Evolutionary conservation across 495 filamentous ascomycete species (phyloP).

Genomic region (Penicillium antarcticum): DNA sequence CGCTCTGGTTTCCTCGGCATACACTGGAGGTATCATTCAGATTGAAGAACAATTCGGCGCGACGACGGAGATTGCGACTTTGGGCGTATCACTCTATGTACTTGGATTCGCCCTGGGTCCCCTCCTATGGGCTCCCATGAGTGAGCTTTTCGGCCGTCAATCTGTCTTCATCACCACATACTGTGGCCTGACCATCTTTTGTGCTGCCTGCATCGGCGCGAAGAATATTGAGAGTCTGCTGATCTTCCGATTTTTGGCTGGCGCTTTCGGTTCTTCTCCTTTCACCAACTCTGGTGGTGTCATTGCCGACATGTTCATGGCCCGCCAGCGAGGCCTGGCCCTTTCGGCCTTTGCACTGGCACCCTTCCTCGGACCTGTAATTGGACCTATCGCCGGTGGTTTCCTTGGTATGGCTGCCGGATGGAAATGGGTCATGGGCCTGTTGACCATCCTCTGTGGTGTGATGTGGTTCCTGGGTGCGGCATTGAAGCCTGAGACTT

Average conservation of each 20-base stretch:
- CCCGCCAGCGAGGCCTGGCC: slow-evolving; percentile 56
- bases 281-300: slow-evolving; percentile 67
- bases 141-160: slow-evolving; percentile 66
- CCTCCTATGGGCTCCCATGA: slow-evolving; percentile 58
- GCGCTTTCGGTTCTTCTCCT: slow-evolving; percentile 65
- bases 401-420: slow-evolving; percentile 51
- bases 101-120: slow-evolving; percentile 59
- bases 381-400: slow-evolving; percentile 53
- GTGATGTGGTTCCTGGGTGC: slow-evolving; percentile 47
- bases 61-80: slow-evolving; percentile 50
- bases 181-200: slow-evolving; percentile 59
- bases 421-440: slow-evolving; percentile 63
- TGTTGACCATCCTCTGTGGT: slow-evolving; percentile 40
- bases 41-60: slow-evolving; percentile 54
- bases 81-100: slow-evolving; percentile 71
- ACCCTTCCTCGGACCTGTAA: slow-evolving; percentile 60
- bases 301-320: slow-evolving; percentile 65
- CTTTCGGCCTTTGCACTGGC: slow-evolving; percentile 56
- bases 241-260: slow-evolving; percentile 70
- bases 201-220: slow-evolving; percentile 54
- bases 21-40: slow-evolving; percentile 59
- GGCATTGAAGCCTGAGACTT: slow-evolving; percentile 50
- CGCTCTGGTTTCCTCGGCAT: slow-evolving; percentile 68
- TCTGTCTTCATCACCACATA: slow-evolving; percentile 63
- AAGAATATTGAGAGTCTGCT: slow-evolving; percentile 59